These are phyloP conservation scores for Backusella parvicylindrica DNA, from an alignment of 192 early-diverging fungal genomes.

Conservation along the genomic window DNA sequence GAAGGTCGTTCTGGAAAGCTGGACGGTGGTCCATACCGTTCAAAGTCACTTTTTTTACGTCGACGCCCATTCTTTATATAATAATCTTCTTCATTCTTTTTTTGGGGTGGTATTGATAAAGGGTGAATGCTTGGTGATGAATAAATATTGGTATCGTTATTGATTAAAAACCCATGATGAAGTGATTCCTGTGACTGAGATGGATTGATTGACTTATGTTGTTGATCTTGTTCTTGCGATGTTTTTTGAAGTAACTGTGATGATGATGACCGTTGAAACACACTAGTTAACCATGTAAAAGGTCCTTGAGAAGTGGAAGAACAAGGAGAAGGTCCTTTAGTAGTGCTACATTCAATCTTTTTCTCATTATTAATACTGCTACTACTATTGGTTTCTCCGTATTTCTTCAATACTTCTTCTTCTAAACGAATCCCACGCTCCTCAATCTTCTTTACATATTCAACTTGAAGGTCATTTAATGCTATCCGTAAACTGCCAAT, in stretches of 20 bases:
- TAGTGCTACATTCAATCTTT: background rate
- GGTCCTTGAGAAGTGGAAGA: background rate
- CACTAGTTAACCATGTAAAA: conserved; percentile 4
- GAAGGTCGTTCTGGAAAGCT: background rate
- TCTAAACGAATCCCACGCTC: conserved; percentile 6
- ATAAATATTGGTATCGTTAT: conserved; percentile 2
- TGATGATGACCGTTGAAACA: background rate
- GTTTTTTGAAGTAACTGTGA: background rate
- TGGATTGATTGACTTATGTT: background rate
- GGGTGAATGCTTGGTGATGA: background rate
- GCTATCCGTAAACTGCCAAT: conserved; percentile 50
- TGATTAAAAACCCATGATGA: background rate
- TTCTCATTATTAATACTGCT: background rate
- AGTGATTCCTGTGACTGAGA: background rate
- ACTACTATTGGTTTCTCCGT: background rate
- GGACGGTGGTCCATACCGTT: conserved; percentile 6
- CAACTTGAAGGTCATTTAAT: conserved; percentile 56
- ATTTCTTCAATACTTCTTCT: conserved; percentile 5
- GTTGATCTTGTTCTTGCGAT: background rate
- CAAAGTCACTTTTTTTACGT: conserved; percentile 13
- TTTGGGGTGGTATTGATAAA: background rate
- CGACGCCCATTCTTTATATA: background rate
- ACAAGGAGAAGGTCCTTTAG: background rate
- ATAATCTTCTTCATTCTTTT: background rate
- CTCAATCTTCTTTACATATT: conserved; percentile 57